A percentile compares a stretch with the other conserved stretches of the same genome.
Evolutionary conservation across 2,329 filamentous ascomycete species (phyloP).

Genomic region (Cercospora zeae-maydis): DNA sequence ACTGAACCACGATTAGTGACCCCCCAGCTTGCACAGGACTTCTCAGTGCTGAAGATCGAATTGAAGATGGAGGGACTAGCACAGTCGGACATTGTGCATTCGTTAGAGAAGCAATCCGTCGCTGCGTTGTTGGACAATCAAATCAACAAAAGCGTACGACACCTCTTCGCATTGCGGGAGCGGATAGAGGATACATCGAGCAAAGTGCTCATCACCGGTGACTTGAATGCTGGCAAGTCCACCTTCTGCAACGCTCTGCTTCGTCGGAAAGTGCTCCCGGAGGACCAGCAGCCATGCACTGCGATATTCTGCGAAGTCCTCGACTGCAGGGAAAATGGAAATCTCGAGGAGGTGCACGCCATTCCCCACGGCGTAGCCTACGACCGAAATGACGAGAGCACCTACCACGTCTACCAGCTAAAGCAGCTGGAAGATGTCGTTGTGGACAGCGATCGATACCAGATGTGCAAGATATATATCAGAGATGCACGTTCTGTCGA

Average conservation of each 20-base stretch:
- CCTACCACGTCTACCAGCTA: conserved; percentile 82
- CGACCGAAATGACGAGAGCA: conserved; percentile 86
- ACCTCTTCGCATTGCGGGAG: conserved; percentile 80
- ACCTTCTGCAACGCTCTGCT: conserved; percentile 98
- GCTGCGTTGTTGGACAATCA: conserved; percentile 89
- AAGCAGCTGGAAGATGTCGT: conserved; percentile 83
- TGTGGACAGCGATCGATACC: conserved; percentile 79
- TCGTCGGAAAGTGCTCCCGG: conserved; percentile 84
- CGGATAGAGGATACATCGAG: conserved; percentile 96
- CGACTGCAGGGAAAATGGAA: conserved; percentile 84
- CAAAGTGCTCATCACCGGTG: conserved; percentile 93
- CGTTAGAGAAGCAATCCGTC: conserved; percentile 85
- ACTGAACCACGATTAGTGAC: conserved; percentile 80
- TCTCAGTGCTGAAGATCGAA: conserved; percentile 92
- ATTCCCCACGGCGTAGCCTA: conserved; percentile 79
- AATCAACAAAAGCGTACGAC: conserved; percentile 88
- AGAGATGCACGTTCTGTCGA: conserved; percentile 85
- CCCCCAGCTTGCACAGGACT: conserved; percentile 90
- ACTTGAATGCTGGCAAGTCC: conserved; percentile 95
- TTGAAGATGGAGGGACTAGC: conserved; percentile 82
- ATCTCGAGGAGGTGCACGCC: conserved; percentile 91
- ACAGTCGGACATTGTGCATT: conserved; percentile 89
- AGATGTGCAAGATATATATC: conserved; percentile 95
- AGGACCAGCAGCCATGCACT: conserved; percentile 97
- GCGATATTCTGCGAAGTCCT: conserved; percentile 98